A percentile compares a stretch with the other conserved stretches of the same genome.
Evolutionary conservation across 2,329 filamentous ascomycete genomes (phyloP).

Genomic region (Tricladium varicosporioides): DNA sequence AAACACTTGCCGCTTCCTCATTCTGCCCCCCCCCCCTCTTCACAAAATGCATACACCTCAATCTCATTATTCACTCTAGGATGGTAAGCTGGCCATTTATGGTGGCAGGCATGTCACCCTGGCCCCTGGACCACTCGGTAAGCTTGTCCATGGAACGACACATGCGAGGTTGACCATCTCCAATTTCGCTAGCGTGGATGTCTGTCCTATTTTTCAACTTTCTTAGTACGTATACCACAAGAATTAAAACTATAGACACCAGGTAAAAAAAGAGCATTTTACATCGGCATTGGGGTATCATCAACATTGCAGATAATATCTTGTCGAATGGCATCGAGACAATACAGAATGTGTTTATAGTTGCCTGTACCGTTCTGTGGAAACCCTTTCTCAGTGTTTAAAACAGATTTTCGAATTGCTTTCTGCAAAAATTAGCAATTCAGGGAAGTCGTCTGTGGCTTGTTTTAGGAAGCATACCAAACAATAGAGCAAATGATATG

Average conservation of each 20-base stretch:
- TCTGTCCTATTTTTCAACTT: too few species aligned
- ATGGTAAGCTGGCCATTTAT: not conserved
- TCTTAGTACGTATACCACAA: too few species aligned
- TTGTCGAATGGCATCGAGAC: not conserved
- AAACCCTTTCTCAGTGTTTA: not conserved
- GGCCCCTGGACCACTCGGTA: not conserved
- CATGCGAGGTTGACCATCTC: not conserved
- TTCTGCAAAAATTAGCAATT: not conserved
- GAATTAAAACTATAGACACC: too few species aligned
- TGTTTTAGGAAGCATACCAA: not conserved
- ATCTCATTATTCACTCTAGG: not conserved
- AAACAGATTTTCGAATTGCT: not conserved
- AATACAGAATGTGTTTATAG: not conserved
- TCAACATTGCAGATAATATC: not conserved
- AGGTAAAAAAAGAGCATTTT: not conserved
- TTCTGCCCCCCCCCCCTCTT: not conserved
- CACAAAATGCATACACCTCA: not conserved
- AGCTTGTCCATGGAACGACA: not conserved
- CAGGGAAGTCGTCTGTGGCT: not conserved
- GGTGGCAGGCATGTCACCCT: not conserved
- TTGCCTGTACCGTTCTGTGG: not conserved
- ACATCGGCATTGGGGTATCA: not conserved
- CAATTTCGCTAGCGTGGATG: not conserved
- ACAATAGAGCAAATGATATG: slow-evolving; percentile 6
- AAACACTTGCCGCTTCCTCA: not conserved